Percentiles rank a stretch among this genome's conserved stretches.
phyloP scores from a whole-genome alignment of 306 rosid genomes.

The Malus sylvestris region DNA sequence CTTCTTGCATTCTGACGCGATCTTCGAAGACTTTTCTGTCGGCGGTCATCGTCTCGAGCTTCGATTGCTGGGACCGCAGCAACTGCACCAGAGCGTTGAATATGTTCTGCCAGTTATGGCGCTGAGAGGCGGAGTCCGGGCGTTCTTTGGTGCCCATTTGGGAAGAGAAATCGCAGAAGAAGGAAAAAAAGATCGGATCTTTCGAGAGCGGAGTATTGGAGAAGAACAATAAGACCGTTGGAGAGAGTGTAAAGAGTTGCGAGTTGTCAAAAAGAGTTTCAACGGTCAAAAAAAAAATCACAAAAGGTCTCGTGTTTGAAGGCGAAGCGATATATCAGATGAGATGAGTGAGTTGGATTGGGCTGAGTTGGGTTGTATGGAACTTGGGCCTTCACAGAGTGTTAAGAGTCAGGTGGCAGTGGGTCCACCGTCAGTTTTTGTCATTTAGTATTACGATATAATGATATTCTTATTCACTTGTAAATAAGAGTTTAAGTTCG shows the following conservation, averaged over 20 bases:
- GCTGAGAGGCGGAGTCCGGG: slow-evolving; percentile 18
- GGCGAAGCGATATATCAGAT: background rate
- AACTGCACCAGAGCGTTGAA: slow-evolving; percentile 49
- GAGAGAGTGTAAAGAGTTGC: background rate
- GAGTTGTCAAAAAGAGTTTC: background rate
- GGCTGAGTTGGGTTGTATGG: background rate
- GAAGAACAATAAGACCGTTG: slow-evolving; percentile 12
- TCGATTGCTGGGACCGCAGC: slow-evolving; percentile 46
- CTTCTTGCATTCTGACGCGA: slow-evolving; percentile 44
- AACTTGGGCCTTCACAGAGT: background rate
- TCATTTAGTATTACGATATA: no score
- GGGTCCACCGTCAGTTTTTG: no score
- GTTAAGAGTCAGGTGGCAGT: no score
- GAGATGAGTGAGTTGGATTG: background rate
- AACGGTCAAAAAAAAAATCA: slow-evolving; percentile 4
- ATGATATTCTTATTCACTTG: no score
- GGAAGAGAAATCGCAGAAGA: background rate
- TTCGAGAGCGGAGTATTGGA: background rate
- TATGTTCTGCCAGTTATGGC: slow-evolving; percentile 52
- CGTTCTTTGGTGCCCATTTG: slow-evolving; percentile 31
- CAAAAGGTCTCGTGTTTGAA: background rate
- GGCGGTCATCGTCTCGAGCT: slow-evolving; percentile 48
- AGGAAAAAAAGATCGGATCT: slow-evolving; percentile 4
- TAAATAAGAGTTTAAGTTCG: no score
- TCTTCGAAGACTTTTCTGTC: slow-evolving; percentile 53